Percentiles rank a stretch among this genome's conserved stretches.
Conservation (phyloP, 2,329 filamentous ascomycete species). For the Exophiala sp. region DNA sequence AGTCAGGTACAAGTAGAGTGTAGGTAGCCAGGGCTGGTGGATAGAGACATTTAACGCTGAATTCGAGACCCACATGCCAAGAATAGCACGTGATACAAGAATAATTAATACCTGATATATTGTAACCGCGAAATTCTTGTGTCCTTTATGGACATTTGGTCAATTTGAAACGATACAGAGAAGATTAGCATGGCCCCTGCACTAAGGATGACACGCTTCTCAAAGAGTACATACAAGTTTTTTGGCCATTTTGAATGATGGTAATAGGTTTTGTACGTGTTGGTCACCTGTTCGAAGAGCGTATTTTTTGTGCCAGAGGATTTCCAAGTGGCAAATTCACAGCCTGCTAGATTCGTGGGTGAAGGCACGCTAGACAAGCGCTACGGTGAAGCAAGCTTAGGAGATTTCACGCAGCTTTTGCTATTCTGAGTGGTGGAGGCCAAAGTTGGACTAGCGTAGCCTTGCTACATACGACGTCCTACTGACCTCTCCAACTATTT, state of each 20-base stretch:
- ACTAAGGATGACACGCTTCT: conserved; percentile 69
- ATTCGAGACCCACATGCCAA: too few relatives aligned
- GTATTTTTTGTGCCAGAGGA: neutral
- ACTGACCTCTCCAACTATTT: too few relatives aligned
- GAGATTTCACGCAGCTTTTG: neutral
- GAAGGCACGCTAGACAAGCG: neutral
- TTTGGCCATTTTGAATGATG: conserved; percentile 40
- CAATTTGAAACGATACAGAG: conserved; percentile 66
- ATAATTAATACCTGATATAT: too few relatives aligned
- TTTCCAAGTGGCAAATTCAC: neutral
- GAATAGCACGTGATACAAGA: too few relatives aligned
- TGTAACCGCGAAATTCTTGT: too few relatives aligned
- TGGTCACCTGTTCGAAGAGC: neutral
- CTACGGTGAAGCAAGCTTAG: neutral
- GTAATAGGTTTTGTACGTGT: too few relatives aligned
- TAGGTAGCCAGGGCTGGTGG: too few relatives aligned
- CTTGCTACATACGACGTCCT: neutral
- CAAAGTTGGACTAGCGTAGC: neutral
- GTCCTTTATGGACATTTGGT: too few relatives aligned
- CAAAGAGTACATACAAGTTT: conserved; percentile 70
- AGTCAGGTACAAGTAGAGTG: too few relatives aligned
- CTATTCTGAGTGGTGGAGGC: too few relatives aligned
- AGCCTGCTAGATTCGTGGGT: neutral
- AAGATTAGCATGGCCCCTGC: conserved; percentile 78
- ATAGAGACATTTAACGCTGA: too few relatives aligned